Evolutionary conservation across 2,329 filamentous ascomycete genomes (phyloP), one percentile per base, ranked within the genome.

Genomic region (Alternaria triticina): DNA sequence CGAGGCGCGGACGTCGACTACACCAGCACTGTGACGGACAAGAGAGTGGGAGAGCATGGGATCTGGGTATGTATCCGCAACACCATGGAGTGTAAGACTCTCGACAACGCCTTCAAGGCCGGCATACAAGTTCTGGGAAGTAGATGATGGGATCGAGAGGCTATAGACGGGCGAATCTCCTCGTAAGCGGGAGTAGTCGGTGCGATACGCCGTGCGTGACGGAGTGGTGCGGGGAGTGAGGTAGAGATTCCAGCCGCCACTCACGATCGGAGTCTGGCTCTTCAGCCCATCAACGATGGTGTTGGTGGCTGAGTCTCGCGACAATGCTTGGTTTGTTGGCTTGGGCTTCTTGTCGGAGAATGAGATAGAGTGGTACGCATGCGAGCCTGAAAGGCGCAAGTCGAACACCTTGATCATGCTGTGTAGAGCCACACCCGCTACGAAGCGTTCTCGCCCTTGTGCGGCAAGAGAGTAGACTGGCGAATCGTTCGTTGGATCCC

Each of bases 321-420:
- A 22, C 6, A 10, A 5, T 6, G 12, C 9, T 6, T 52, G 51
- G 2, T 15, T 5, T 55, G 10, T 20, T 56, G 57, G 7, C 2
- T 51, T 61, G 54, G 6, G 50, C 27, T 27, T 30, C 2, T 30
- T 60, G 2, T 20, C 60, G 1, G 70, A 58, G 2, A 71, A 56
- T n/a, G 79, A 67, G 20, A 79, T 68, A 51, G 70, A 67, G 22
- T 76, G 75, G 62, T 84, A 84, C 1, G 77, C 67, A 45, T 79
- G 76, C 3, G 79, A 80, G 28, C 82, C 81, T 1, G 80, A 69
- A 70, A 88, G 80, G 23, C 88, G 86, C 46, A 90, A 73, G 68
- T 91, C 88, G 67, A 89, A 90, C 5, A 89, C 79, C 68, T 90
- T 90, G 47, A 90, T 77, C 54, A 89, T 81, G 47, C 83, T 85